Conservation (phyloP, 108 stramenopile genomes). For the Cyclotella choctawhatcheeana region DNA sequence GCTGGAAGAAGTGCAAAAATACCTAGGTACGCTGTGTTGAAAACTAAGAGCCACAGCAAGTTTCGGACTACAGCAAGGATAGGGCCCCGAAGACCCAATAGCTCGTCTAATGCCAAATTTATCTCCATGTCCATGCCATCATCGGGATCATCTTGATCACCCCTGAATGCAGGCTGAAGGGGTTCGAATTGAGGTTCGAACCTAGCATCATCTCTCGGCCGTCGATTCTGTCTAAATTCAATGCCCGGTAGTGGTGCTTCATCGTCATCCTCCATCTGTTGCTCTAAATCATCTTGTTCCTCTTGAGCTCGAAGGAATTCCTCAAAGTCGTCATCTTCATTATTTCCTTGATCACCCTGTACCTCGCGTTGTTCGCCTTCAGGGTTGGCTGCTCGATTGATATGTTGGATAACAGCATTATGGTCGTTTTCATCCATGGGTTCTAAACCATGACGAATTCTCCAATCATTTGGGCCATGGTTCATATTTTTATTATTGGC, state of each 20-base stretch:
- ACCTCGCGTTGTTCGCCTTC: not conserved
- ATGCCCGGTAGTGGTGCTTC: not conserved
- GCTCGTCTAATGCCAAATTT: conserved; percentile 90
- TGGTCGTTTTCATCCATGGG: not conserved
- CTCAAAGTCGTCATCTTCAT: conserved; percentile 56
- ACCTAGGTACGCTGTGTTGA: conserved; percentile 92
- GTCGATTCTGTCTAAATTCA: conserved; percentile 30
- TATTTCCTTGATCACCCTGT: conserved; percentile 18
- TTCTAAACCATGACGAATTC: not conserved
- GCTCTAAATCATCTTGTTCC: conserved; percentile 40
- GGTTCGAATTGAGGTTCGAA: conserved; percentile 72
- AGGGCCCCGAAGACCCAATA: conserved; percentile 94
- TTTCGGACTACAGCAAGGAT: conserved; percentile 81
- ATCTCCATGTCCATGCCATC: conserved; percentile 86
- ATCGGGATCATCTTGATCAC: conserved; percentile 52
- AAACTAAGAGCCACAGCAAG: conserved; percentile 87
- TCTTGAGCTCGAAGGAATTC: conserved; percentile 49
- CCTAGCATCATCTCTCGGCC: conserved; percentile 41
- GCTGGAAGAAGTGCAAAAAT: conserved; percentile 89
- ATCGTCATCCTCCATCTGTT: conserved; percentile 5
- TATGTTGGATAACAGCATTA: not conserved
- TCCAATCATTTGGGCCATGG: not conserved
- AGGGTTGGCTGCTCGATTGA: not conserved
- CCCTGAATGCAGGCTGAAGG: conserved; percentile 57
- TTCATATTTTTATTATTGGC: not conserved